Percentiles rank a stretch among this genome's conserved stretches.
Evolutionary conservation across 2,329 filamentous ascomycete species (phyloP).

Genomic region (Zasmidium citrigriseum): DNA sequence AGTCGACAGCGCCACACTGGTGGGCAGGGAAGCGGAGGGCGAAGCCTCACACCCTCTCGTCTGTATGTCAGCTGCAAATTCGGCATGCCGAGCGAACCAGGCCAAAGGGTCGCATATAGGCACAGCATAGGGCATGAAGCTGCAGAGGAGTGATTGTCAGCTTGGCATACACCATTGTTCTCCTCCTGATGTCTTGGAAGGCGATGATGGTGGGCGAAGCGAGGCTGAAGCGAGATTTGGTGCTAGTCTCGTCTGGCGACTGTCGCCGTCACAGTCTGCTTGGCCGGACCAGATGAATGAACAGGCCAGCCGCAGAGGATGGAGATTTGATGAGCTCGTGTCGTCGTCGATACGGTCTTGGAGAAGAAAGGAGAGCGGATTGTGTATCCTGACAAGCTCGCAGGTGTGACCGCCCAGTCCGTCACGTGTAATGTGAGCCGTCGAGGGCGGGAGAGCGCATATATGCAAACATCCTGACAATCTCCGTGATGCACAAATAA

Average conservation of each 20-base stretch:
- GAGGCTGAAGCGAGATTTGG: constrained; percentile 3
- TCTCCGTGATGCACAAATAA: neutral
- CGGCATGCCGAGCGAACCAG: neutral
- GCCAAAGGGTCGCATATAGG: neutral
- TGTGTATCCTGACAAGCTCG: neutral
- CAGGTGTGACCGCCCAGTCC: neutral
- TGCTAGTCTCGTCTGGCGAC: too few species aligned
- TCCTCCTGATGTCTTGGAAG: neutral
- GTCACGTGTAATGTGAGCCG: too few species aligned
- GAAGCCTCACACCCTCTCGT: neutral
- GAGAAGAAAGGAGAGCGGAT: neutral
- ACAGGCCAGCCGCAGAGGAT: too few species aligned
- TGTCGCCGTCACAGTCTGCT: too few species aligned
- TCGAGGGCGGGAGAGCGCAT: too few species aligned
- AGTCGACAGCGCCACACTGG: neutral
- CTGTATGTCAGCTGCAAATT: neutral
- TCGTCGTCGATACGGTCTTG: constrained; percentile 4
- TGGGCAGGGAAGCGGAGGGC: neutral
- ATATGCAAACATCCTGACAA: too few species aligned
- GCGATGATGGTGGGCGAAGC: neutral
- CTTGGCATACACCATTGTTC: neutral
- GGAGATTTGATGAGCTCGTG: neutral
- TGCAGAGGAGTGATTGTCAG: neutral
- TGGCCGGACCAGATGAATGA: neutral
- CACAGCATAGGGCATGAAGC: neutral